These are phyloP conservation scores for Isabelozyma rhagii DNA, from an alignment of 805 yeast genomes.

Conservation along the genomic window DNA sequence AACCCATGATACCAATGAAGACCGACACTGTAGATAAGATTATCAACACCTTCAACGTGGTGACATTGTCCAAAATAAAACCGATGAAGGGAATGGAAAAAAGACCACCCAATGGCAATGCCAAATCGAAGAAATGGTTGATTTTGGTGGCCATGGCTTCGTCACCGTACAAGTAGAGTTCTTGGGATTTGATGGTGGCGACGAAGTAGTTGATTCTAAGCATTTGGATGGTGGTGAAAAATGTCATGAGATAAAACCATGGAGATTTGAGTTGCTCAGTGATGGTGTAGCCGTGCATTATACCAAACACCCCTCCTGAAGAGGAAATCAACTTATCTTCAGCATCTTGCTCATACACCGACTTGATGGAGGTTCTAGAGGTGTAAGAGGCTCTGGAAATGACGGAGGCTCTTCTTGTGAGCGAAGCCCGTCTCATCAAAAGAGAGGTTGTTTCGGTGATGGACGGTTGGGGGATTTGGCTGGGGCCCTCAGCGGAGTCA, in stretches of 20 bases:
- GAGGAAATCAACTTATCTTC: slow-evolving; percentile 51
- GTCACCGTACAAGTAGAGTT: slow-evolving; percentile 61
- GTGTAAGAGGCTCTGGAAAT: slow-evolving; percentile 31
- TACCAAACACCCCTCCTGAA: slow-evolving; percentile 73
- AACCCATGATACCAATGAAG: slow-evolving; percentile 68
- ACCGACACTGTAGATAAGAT: slow-evolving; percentile 55
- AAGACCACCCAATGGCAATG: slow-evolving; percentile 86
- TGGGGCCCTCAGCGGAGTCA: slow-evolving; percentile 15
- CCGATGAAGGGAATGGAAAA: slow-evolving; percentile 88
- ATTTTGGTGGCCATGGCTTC: slow-evolving; percentile 51
- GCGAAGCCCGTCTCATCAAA: slow-evolving; percentile 32
- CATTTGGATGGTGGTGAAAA: slow-evolving; percentile 86
- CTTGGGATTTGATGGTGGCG: slow-evolving; percentile 84
- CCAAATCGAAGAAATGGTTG: slow-evolving; percentile 78
- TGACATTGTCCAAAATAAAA: slow-evolving; percentile 65
- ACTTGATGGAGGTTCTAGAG: slow-evolving; percentile 44
- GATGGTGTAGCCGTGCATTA: slow-evolving; percentile 63
- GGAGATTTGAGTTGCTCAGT: slow-evolving; percentile 51
- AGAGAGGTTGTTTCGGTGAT: slow-evolving; percentile 40
- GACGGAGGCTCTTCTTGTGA: slow-evolving; percentile 28
- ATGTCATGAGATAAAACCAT: slow-evolving; percentile 77
- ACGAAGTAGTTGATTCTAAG: slow-evolving; percentile 88
- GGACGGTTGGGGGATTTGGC: slow-evolving; percentile 25
- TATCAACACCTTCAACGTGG: slow-evolving; percentile 55
- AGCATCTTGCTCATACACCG: slow-evolving; percentile 64